A percentile compares a stretch with the other conserved stretches of the same genome.
Conservation (phyloP, 768 basidiomycete species). For the Lyophyllum decastes region DNA sequence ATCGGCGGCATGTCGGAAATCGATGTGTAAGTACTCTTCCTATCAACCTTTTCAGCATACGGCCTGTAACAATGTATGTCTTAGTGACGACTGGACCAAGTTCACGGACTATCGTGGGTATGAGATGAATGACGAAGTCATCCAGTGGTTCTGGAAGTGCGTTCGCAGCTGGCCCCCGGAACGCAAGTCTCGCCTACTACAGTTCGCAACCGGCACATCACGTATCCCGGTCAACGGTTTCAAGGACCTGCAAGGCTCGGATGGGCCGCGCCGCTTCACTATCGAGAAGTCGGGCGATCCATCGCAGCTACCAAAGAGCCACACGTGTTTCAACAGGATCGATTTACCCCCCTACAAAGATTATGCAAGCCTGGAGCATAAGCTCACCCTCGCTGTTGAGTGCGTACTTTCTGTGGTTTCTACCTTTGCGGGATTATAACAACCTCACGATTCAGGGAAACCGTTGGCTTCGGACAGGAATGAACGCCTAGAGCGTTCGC, state of each 20-base stretch:
- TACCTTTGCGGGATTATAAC: conserved; percentile 3
- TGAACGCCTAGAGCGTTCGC: conserved; percentile 36
- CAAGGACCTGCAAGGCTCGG: conserved; percentile 97
- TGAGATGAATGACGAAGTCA: conserved; percentile 92
- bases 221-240: conserved; percentile 98
- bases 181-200: conserved; percentile 92
- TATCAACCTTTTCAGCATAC: background rate
- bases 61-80: background rate
- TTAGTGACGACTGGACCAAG: conserved; percentile 96
- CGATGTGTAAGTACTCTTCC: conserved; percentile 75
- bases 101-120: conserved; percentile 99
- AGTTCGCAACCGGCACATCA: conserved; percentile 96
- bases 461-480: conserved; percentile 93
- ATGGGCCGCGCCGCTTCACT: conserved; percentile 95
- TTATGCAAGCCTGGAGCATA: conserved; percentile 91
- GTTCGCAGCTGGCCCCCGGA: conserved; percentile 98
- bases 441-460: conserved; percentile 59
- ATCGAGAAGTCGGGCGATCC: conserved; percentile 99
- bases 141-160: conserved; percentile 99
- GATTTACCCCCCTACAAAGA: conserved; percentile 98
- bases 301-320: conserved; percentile 93
- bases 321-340: conserved; percentile 95
- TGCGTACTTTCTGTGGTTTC: conserved; percentile 42
- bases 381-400: conserved; percentile 93
- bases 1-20: conserved; percentile 99